Evolutionary conservation across 1,284 basidiomycete species (phyloP), one percentile per base, ranked within the genome.

Genomic region (Ustilago esculenta): DNA sequence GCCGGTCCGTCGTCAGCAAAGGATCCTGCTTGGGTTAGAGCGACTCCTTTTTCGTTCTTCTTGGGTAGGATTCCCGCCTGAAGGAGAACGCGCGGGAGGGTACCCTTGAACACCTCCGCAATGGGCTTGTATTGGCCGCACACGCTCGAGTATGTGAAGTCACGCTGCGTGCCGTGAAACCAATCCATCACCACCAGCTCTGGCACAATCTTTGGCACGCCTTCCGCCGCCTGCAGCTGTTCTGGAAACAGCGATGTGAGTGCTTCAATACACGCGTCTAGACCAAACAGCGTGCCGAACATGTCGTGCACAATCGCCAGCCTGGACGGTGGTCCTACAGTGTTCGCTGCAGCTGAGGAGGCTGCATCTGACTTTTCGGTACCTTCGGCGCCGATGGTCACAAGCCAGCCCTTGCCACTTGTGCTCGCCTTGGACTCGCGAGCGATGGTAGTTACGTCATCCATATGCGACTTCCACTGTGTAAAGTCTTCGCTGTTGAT

Each of bases 401-500:
- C 2, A 3, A 77, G 54, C 73, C 73, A 75, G 10, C 65, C 63
- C 34, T 64, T 64, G 12, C 65, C 61, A 5, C 55, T 49, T 1
- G 58, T 63, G 35, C 56, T 45, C 2, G 46, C 25, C 21, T 45
- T 58, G 2, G 69, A 60, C 32, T 69, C 63, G 34, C 54, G 45
- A 2, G 64, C 45, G 29, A 76, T 61, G 8, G 46, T 43, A 18
- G 58, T 51, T 8, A 79, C 63, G 15, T 67, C 57, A 20, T 53
- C 50, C 48, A 79, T 72, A 48, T 79, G 75, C 23, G 60, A 49
- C 29, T 53, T 58, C 76, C 76, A 79, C 11, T 67, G 49, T 1
- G 75, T 67, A 24, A 79, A 79, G 35, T 64, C 57, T 36, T 79
- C 73, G 46, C 71, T 73, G 54, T 79, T 79, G 60, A 79, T 77